Percentiles rank a stretch among this genome's conserved stretches.
These are phyloP conservation scores for Talaromyces islandicus DNA, from an alignment of 2,329 filamentous ascomycete genomes.

Conservation along the genomic window DNA sequence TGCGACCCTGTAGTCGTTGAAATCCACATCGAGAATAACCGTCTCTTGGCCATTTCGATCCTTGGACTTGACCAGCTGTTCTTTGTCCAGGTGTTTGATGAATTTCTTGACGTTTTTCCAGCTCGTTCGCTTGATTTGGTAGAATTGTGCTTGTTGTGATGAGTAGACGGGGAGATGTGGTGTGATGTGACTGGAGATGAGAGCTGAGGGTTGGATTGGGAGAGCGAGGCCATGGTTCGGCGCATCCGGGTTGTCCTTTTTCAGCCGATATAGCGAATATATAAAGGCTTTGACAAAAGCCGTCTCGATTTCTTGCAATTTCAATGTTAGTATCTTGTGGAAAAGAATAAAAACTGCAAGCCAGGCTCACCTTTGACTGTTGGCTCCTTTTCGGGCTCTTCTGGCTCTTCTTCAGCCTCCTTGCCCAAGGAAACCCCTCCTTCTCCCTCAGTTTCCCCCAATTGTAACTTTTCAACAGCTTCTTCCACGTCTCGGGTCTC, in stretches of 20 bases:
- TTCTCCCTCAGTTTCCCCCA: slow-evolving; percentile 39
- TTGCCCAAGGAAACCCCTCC: slow-evolving; percentile 39
- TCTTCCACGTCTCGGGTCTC: slow-evolving; percentile 22
- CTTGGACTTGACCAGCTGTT: slow-evolving; percentile 57
- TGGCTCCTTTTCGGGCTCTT: slow-evolving; percentile 45
- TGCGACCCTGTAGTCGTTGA: slow-evolving; percentile 48
- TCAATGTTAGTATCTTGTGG: slow-evolving; percentile 12
- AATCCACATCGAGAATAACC: slow-evolving; percentile 60
- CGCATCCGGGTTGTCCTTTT: slow-evolving; percentile 47
- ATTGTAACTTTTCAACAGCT: slow-evolving; percentile 34
- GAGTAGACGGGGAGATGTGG: slow-evolving; percentile 59
- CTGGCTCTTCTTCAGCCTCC: slow-evolving; percentile 15
- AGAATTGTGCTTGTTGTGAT: slow-evolving; percentile 49
- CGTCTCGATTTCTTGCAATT: slow-evolving; percentile 58
- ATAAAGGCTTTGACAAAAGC: slow-evolving; percentile 60
- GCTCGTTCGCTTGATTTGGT: slow-evolving; percentile 64
- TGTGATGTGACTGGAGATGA: slow-evolving; percentile 60
- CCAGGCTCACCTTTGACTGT: slow-evolving; percentile 48
- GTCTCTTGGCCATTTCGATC: slow-evolving; percentile 60
- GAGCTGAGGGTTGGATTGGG: slow-evolving; percentile 57
- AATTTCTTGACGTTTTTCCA: slow-evolving; percentile 68
- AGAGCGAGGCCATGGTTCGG: slow-evolving; percentile 54
- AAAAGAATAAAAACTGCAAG: neutral
- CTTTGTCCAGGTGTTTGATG: slow-evolving; percentile 62
- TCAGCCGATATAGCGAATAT: slow-evolving; percentile 56